Evolutionary conservation across 257 asterid genomes (phyloP), one percentile per base, ranked within the genome.

Genomic region (Fraxinus americana): DNA sequence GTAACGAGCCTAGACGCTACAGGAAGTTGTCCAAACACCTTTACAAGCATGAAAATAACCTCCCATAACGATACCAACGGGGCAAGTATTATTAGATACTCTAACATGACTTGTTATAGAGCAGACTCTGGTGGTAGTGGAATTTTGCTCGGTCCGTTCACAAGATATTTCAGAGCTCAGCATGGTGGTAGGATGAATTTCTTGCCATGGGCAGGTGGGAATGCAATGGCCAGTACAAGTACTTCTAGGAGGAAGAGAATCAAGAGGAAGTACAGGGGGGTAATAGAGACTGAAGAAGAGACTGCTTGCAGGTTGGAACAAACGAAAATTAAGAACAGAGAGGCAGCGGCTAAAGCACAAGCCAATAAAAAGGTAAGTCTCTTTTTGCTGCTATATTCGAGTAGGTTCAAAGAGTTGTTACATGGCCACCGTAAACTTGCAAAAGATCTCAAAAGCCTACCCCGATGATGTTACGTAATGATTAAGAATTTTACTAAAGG

Each of bases 201-300:
- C 45, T 70, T 41, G 77, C 71, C 8, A 32, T 54, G 52, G 71
- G 34, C 38, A 63, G 57, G 73, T 29, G 66, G 14, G 36, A 23
- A 70, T 38, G 57, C 59, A 29, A 50, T 57, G 11, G 50, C 45
- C 19, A 11, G n/a, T 12, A 35, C 73, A 39, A 68, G 11, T 61
- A 69, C 66, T 63, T 27, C 63, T 10, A 23, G 59, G 78, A 75
- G 80, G 72, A 57, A 43, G 59, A 79, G 65, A 74, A 77, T 59
- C 39, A 83, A 86, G 86, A 87, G 82, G 78, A 87, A 73, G 80
- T 82, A 75, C 67, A 78, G 75, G 45, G 85, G 77, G 77, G 75
- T 78, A n/a, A 39, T 52, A n/a, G 90, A 81, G 73, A 79, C 91
- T 9, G 84, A 82, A 57, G 85, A 85, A 23, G 86, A 82, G 77